Evolutionary conservation across 2,329 filamentous ascomycete species (phyloP).

Genomic region (Hymenoscyphus scutula): DNA sequence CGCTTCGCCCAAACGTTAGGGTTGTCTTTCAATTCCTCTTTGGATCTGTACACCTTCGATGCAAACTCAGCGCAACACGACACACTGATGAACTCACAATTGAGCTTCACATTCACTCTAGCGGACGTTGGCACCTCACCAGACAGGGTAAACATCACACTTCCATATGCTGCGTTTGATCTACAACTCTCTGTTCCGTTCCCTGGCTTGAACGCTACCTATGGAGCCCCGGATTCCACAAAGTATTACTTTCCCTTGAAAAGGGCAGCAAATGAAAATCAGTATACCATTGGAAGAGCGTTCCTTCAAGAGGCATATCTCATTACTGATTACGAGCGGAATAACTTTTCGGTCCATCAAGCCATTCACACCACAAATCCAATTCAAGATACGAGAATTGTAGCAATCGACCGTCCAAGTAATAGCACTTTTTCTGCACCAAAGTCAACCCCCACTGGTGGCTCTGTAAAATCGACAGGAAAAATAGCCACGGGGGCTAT

Average conservation of each 20-base stretch:
- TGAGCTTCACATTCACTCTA: conserved; percentile 57
- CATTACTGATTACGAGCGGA: conserved; percentile 37
- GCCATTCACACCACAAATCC: conserved; percentile 31
- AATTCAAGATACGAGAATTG: conserved; percentile 26
- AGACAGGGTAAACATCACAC: conserved; percentile 44
- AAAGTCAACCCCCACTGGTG: not conserved
- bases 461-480: not conserved
- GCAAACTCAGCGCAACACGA: conserved; percentile 51
- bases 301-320: conserved; percentile 39
- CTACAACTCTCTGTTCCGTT: conserved; percentile 31
- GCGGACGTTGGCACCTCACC: conserved; percentile 43
- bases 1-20: conserved; percentile 63
- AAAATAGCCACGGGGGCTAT: conserved; percentile 26
- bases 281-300: conserved; percentile 37
- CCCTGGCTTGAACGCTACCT: conserved; percentile 45
- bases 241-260: conserved; percentile 41
- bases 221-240: conserved; percentile 37
- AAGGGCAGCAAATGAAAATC: conserved; percentile 29
- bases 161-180: conserved; percentile 38
- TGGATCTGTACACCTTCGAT: conserved; percentile 63
- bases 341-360: conserved; percentile 36
- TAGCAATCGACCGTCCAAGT: conserved; percentile 22
- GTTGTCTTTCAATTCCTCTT: conserved; percentile 61
- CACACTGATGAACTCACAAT: conserved; percentile 44
- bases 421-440: conserved; percentile 32